phyloP scores from a whole-genome alignment of 2,329 filamentous ascomycete genomes.

The Trematosphaeria pertusa region DNA sequence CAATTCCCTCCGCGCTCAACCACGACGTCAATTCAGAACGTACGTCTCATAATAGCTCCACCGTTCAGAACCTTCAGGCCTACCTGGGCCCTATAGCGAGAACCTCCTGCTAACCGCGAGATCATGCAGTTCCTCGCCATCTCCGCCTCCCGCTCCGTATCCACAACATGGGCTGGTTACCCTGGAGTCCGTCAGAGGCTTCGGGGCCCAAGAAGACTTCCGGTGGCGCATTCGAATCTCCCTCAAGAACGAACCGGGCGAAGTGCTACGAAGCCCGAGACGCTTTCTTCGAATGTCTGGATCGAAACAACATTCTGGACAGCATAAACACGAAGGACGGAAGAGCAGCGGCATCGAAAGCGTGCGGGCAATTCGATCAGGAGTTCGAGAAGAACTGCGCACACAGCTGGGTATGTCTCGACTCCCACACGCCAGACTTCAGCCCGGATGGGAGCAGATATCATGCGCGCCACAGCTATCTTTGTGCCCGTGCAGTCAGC shows the following conservation, averaged over 20 bases:
- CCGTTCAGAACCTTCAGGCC: too few relatives aligned
- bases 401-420: slow-evolving; percentile 78
- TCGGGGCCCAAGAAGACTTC: slow-evolving; percentile 51
- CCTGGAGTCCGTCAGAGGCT: slow-evolving; percentile 50
- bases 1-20: too few relatives aligned
- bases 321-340: slow-evolving; percentile 65
- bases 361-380: slow-evolving; percentile 66
- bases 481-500: too few relatives aligned
- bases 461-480: too few relatives aligned
- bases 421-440: background rate
- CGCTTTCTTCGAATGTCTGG: slow-evolving; percentile 85
- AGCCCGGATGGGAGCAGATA: slow-evolving; percentile 15
- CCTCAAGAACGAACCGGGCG: slow-evolving; percentile 81
- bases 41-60: too few relatives aligned
- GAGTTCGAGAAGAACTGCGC: slow-evolving; percentile 87
- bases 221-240: slow-evolving; percentile 71
- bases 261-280: slow-evolving; percentile 92
- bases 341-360: slow-evolving; percentile 55
- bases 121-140: too few relatives aligned
- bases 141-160: background rate
- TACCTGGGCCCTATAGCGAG: too few relatives aligned
- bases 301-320: slow-evolving; percentile 82
- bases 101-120: too few relatives aligned
- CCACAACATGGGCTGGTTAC: slow-evolving; percentile 60
- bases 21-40: too few relatives aligned